Base-by-base conservation (phyloP, 1,139 yeast genomes). In the Scheffersomyces segobiensis region DNA sequence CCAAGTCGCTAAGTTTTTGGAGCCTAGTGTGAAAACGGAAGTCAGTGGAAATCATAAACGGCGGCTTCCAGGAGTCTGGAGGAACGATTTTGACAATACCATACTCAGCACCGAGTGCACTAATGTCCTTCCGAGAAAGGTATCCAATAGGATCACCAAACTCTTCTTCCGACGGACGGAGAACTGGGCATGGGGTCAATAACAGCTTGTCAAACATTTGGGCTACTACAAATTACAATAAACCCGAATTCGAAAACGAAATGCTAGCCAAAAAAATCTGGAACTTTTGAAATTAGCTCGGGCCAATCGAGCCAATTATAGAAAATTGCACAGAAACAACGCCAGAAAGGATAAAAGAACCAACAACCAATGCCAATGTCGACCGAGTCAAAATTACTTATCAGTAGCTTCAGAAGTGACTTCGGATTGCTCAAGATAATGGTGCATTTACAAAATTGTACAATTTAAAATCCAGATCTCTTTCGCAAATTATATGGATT, bases 41-140 rank as follows among this genome's bases (percentile, higher is more conserved):
- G 8, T 74, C 68, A 50, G 77, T 74, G 54, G 89, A 80, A 19
- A 89, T 74, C 60, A 84, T 79, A 61, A 88, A 80, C 0, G 79
- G 75, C 1, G 75, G 77, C 56, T 74, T 73, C 84, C 90, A 87
- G 14, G 68, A 75, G 5, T 63, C 58, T 0, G 95, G 95, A 2
- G 96, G 93, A 0, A 83, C 78, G 1, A 89, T 65, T 67, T 89
- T 89, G 42, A 89, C 72, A 65, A 89, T 80, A 0, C 96, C 96
- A 68, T 78, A 88, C 53, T 77, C 70, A 12, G 74, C 74, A 5
- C 95, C 96, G 32, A 87, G 65, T n/a, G 73, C 65, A 14, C 79
- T 72, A 4, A 86, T 74, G 53, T 79, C 81, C 0, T 80, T 75
- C 22, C 85, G 76, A 1, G 89, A 84, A 46, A 89, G 72, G 66